Conservation (phyloP, 352 stramenopile species). For the Albugo laibachii region DNA sequence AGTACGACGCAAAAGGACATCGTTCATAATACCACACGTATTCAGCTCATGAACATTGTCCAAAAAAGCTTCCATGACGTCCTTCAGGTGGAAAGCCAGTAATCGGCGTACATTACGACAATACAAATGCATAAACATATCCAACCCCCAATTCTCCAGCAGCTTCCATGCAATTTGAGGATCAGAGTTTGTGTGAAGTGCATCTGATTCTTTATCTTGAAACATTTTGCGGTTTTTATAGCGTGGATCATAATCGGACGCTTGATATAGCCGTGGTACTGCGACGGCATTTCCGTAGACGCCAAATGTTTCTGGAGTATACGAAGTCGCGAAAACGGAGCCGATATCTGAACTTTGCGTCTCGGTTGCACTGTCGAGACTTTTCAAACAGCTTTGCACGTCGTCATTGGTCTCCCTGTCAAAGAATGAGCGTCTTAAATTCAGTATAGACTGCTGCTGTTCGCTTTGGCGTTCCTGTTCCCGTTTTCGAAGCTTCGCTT, state of each 20-base stretch:
- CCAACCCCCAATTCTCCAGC: constrained; percentile 49
- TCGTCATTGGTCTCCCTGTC: too few relatives aligned
- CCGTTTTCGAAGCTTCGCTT: too few relatives aligned
- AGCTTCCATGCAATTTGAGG: constrained; percentile 32
- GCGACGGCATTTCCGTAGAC: constrained; percentile 52
- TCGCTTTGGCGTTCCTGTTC: too few relatives aligned
- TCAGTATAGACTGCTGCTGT: too few relatives aligned
- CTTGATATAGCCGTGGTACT: constrained; percentile 62
- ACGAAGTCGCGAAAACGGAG: too few relatives aligned
- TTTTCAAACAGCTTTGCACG: too few relatives aligned
- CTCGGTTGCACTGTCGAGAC: too few relatives aligned
- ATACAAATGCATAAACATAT: constrained; percentile 78
- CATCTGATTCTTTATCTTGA: constrained; percentile 48
- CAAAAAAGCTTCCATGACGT: constrained; percentile 61
- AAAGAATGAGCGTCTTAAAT: too few relatives aligned
- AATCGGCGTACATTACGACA: constrained; percentile 62
- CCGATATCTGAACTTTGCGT: too few relatives aligned
- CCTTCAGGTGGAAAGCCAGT: constrained; percentile 67
- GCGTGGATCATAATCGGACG: constrained; percentile 57
- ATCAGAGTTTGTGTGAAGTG: constrained; percentile 48
- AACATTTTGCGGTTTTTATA: constrained; percentile 23
- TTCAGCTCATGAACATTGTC: constrained; percentile 67
- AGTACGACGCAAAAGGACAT: constrained; percentile 49
- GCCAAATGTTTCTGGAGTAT: constrained; percentile 19
- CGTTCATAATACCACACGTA: constrained; percentile 52